Conservation (phyloP, 768 basidiomycete species). For the Pleurotus ostreatus region DNA sequence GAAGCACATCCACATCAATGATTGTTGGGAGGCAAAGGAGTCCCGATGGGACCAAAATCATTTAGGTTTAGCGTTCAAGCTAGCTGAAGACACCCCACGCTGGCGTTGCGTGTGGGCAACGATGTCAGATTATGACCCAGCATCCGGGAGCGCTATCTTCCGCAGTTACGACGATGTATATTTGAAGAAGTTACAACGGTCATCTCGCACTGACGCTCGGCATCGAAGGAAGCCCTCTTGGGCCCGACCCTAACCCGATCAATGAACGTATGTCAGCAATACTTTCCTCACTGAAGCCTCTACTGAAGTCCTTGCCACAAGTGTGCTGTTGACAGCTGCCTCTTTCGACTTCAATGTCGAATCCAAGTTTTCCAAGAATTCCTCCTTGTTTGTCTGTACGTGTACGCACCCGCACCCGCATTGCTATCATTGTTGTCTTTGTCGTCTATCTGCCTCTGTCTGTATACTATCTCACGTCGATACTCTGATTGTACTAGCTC, state of each 20-base stretch:
- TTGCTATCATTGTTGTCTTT: too few relatives aligned
- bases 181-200: constrained; percentile 40
- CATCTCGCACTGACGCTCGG: constrained; percentile 19
- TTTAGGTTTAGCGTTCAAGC: constrained; percentile 50
- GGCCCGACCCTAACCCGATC: not conserved
- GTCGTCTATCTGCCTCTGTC: too few relatives aligned
- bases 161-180: constrained; percentile 62
- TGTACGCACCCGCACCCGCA: too few relatives aligned
- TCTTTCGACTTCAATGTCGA: too few relatives aligned
- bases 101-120: constrained; percentile 71
- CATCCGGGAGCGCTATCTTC: constrained; percentile 39
- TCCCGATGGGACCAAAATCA: constrained; percentile 44
- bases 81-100: constrained; percentile 31
- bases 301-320: too few relatives aligned
- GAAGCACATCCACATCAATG: constrained; percentile 24
- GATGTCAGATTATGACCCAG: constrained; percentile 45
- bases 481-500: too few relatives aligned
- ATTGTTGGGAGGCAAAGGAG: constrained; percentile 18
- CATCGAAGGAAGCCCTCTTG: constrained; percentile 1
- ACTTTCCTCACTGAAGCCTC: too few relatives aligned
- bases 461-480: too few relatives aligned
- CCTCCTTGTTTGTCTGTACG: too few relatives aligned
- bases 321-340: too few relatives aligned
- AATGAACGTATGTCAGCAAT: too few relatives aligned
- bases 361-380: too few relatives aligned